These are phyloP conservation scores for Auricularia sp. DNA, from an alignment of 768 basidiomycete species.

Conservation along the genomic window DNA sequence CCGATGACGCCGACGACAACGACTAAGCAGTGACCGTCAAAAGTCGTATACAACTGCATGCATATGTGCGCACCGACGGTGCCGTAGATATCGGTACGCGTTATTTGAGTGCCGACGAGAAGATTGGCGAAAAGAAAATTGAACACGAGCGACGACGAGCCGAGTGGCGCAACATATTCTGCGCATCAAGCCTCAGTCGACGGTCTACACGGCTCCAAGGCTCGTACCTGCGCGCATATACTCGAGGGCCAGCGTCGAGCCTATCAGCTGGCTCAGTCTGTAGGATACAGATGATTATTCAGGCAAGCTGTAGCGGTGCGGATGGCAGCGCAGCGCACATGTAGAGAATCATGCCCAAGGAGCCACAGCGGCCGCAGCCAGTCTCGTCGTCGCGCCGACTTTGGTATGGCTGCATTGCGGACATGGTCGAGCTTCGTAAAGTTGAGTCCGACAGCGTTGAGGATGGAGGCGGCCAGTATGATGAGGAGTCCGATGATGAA, in stretches of 20 bases:
- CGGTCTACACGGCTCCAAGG: slow-evolving; percentile 1
- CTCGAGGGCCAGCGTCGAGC: slow-evolving; percentile 76
- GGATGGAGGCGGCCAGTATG: slow-evolving; percentile 70
- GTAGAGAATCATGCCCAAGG: slow-evolving; percentile 88
- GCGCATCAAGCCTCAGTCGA: slow-evolving; percentile 15
- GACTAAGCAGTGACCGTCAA: not conserved
- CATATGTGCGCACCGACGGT: slow-evolving; percentile 30
- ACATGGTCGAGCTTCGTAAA: slow-evolving; percentile 91
- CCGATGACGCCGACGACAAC: not conserved
- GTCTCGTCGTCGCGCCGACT: slow-evolving; percentile 59
- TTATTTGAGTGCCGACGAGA: slow-evolving; percentile 78
- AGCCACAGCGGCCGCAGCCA: slow-evolving; percentile 85
- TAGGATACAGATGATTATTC: slow-evolving; percentile 4
- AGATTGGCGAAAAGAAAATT: slow-evolving; percentile 93
- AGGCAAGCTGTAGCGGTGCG: slow-evolving; percentile 2
- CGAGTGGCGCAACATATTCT: slow-evolving; percentile 95
- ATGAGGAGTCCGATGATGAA: slow-evolving; percentile 84
- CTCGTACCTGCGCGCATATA: slow-evolving; percentile 74
- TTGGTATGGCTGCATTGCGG: slow-evolving; percentile 66
- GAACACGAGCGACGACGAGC: slow-evolving; percentile 88
- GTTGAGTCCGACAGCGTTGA: slow-evolving; percentile 89
- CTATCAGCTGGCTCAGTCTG: slow-evolving; percentile 77
- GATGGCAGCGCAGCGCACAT: slow-evolving; percentile 43
- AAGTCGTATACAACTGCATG: too few relatives aligned
- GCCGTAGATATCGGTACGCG: slow-evolving; percentile 63